These are phyloP conservation scores for Scolecobasidium constrictum DNA, from an alignment of 2,329 filamentous ascomycete species.

Conservation along the genomic window DNA sequence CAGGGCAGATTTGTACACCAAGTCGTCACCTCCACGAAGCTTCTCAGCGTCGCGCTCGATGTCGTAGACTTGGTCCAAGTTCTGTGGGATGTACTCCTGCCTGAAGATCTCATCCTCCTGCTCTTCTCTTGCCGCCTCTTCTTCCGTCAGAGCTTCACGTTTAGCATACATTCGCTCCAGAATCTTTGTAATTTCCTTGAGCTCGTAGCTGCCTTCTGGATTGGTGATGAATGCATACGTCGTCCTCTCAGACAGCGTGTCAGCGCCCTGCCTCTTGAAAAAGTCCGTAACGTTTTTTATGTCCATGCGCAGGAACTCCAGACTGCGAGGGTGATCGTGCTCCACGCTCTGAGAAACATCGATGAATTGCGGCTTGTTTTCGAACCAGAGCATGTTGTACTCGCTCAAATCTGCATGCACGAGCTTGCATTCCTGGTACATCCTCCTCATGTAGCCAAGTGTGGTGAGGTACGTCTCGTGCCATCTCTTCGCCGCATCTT, in stretches of 20 bases:
- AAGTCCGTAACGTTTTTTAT: constrained; percentile 95
- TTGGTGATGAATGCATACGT: constrained; percentile 72
- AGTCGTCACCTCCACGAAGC: constrained; percentile 59
- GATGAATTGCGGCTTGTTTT: constrained; percentile 77
- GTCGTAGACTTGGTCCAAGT: constrained; percentile 90
- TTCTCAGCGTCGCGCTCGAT: constrained; percentile 81
- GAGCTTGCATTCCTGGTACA: constrained; percentile 85
- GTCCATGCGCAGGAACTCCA: constrained; percentile 95
- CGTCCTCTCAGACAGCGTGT: constrained; percentile 66
- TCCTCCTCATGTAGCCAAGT: constrained; percentile 75
- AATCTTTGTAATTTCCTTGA: constrained; percentile 47
- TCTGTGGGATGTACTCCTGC: constrained; percentile 94
- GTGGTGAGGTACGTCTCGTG: constrained; percentile 69
- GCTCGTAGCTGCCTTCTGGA: constrained; percentile 47
- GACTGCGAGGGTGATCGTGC: constrained; percentile 82
- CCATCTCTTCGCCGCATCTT: constrained; percentile 57
- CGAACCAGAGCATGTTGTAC: constrained; percentile 92
- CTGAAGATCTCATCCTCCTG: constrained; percentile 88
- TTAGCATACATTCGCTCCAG: constrained; percentile 58
- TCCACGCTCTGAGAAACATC: constrained; percentile 97
- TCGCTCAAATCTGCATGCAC: constrained; percentile 96
- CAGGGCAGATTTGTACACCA: constrained; percentile 69
- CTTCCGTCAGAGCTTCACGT: constrained; percentile 27
- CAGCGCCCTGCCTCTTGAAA: constrained; percentile 76
- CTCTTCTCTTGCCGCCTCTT: constrained; percentile 44